These are phyloP conservation scores for Colletotrichum eremochloae DNA, from an alignment of 2,329 filamentous ascomycete species.

Conservation along the genomic window DNA sequence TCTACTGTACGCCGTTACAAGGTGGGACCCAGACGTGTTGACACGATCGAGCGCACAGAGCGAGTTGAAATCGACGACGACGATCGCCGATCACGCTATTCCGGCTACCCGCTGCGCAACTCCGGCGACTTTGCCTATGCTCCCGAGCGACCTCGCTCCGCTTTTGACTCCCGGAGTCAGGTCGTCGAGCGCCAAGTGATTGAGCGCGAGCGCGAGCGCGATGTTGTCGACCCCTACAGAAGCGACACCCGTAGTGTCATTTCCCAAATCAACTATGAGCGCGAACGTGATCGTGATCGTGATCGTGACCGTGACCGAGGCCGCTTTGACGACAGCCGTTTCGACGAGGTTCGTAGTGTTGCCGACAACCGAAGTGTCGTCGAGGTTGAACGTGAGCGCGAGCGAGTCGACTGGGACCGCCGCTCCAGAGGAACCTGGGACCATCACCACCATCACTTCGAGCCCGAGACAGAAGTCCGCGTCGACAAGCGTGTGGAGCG, in stretches of 20 bases:
- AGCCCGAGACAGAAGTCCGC: constrained; percentile 56
- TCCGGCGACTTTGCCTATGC: constrained; percentile 58
- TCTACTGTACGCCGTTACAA: constrained; percentile 68
- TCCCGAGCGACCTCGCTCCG: constrained; percentile 66
- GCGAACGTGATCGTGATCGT: constrained; percentile 47
- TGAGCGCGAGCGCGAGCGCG: constrained; percentile 40
- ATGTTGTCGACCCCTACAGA: constrained; percentile 44
- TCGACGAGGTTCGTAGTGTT: constrained; percentile 50
- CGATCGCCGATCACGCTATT: constrained; percentile 60
- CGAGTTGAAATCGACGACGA: constrained; percentile 60
- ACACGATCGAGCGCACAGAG: constrained; percentile 56
- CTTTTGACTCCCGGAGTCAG: constrained; percentile 56
- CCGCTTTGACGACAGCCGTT: constrained; percentile 35
- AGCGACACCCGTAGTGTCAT: constrained; percentile 47
- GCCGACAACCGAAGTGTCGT: constrained; percentile 55
- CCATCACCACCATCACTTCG: constrained; percentile 44
- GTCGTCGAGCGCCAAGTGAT: constrained; percentile 47
- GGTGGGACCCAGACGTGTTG: constrained; percentile 57
- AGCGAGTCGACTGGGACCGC: constrained; percentile 50
- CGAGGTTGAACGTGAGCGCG: constrained; percentile 54
- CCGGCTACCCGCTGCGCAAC: constrained; percentile 52
- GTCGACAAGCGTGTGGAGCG: constrained; percentile 58
- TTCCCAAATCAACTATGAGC: constrained; percentile 51
- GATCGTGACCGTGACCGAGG: constrained; percentile 41
- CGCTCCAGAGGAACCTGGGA: constrained; percentile 50